Evolutionary conservation across 495 filamentous ascomycete genomes (phyloP).

Genomic region (Aspergillus wentii): DNA sequence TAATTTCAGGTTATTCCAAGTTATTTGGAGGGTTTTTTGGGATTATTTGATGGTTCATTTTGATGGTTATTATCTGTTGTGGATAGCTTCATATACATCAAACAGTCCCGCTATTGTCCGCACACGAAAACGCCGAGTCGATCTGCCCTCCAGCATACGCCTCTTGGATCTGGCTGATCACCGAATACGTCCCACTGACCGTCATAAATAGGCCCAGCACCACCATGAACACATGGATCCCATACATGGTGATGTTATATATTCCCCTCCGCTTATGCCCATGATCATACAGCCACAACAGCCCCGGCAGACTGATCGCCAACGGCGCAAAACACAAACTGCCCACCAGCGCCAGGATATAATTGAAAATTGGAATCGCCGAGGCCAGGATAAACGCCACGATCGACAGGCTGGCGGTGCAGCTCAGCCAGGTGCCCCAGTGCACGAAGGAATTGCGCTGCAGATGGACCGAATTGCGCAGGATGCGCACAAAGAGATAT

Average conservation of each 20-base stretch:
- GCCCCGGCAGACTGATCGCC: slow-evolving; percentile 37
- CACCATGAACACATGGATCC: slow-evolving; percentile 23
- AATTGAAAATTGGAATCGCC: slow-evolving; percentile 66
- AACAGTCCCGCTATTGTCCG: slow-evolving; percentile 31
- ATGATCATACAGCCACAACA: slow-evolving; percentile 44
- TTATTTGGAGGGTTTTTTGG: no score
- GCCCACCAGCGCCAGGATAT: slow-evolving; percentile 48
- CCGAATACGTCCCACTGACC: slow-evolving; percentile 36
- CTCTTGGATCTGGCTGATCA: slow-evolving; percentile 31
- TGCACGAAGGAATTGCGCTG: slow-evolving; percentile 47
- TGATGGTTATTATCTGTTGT: no score
- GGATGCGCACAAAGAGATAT: slow-evolving; percentile 54
- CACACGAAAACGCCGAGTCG: slow-evolving; percentile 34
- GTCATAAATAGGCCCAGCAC: slow-evolving; percentile 33
- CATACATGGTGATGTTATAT: slow-evolving; percentile 11
- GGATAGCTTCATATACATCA: slow-evolving; percentile 2
- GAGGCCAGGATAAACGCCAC: slow-evolving; percentile 63
- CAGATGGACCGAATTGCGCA: slow-evolving; percentile 48
- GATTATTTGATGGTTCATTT: no score
- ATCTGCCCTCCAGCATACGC: slow-evolving; percentile 33
- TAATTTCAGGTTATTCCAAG: no score
- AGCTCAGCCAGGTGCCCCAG: slow-evolving; percentile 50
- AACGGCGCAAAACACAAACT: slow-evolving; percentile 33
- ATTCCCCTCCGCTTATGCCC: slow-evolving; percentile 26
- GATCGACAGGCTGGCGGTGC: slow-evolving; percentile 49